These are phyloP conservation scores for Viola odorata DNA, from an alignment of 345 rosid species.

Conservation along the genomic window DNA sequence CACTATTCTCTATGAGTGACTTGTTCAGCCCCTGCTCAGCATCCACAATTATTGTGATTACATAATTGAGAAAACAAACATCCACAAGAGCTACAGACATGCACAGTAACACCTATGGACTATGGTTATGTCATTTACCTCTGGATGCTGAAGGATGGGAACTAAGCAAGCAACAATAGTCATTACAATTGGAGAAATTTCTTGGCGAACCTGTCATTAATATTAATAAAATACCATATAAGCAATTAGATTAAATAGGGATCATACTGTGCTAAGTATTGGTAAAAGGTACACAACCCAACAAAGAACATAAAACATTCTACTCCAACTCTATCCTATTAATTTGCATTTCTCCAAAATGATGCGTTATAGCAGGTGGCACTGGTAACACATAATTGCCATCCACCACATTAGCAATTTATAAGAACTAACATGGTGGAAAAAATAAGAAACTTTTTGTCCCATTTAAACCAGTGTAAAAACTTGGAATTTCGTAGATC, in stretches of 20 bases:
- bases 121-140: constrained; percentile 35
- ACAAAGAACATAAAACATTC: too few species aligned
- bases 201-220: constrained; percentile 68
- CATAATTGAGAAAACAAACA: neutral
- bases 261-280: too few species aligned
- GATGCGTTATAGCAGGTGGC: too few species aligned
- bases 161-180: constrained; percentile 60
- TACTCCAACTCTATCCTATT: too few species aligned
- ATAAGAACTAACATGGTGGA: too few species aligned
- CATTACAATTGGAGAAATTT: constrained; percentile 80
- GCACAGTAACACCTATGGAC: neutral
- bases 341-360: too few species aligned
- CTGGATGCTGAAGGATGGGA: constrained; percentile 71
- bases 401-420: too few species aligned
- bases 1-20: constrained; percentile 88
- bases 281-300: too few species aligned
- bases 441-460: too few species aligned
- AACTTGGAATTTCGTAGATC: neutral
- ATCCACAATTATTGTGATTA: constrained; percentile 10
- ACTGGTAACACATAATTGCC: too few species aligned
- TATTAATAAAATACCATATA: constrained; percentile 2
- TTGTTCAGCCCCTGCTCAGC: constrained; percentile 69
- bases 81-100: neutral
- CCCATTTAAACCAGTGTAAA: too few species aligned
- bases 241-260: neutral